These are phyloP conservation scores for Aspergillus sparsus DNA, from an alignment of 495 filamentous ascomycete genomes.

Conservation along the genomic window DNA sequence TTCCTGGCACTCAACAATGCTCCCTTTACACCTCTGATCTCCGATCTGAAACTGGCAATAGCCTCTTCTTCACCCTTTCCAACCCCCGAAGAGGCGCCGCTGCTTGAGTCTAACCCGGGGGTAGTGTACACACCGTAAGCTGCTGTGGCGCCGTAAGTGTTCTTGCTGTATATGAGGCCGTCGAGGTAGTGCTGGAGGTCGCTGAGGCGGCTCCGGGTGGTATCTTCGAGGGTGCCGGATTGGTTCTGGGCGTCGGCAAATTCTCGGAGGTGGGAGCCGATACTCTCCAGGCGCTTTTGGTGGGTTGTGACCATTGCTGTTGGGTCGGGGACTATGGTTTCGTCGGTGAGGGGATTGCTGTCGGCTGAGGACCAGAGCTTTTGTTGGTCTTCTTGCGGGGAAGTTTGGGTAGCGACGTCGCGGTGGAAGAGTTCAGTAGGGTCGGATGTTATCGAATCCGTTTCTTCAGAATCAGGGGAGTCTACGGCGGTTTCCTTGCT, in stretches of 20 bases:
- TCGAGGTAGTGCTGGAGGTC: slow-evolving; percentile 57
- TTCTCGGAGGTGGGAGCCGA: slow-evolving; percentile 55
- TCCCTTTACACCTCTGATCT: slow-evolving; percentile 92
- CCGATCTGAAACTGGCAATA: slow-evolving; percentile 72
- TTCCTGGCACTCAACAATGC: slow-evolving; percentile 79
- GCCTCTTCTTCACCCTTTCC: slow-evolving; percentile 69
- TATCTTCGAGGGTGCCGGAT: slow-evolving; percentile 46
- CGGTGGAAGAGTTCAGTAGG: slow-evolving; percentile 89
- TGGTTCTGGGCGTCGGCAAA: slow-evolving; percentile 51
- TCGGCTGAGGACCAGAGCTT: slow-evolving; percentile 30
- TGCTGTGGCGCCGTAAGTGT: slow-evolving; percentile 33
- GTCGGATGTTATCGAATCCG: slow-evolving; percentile 55
- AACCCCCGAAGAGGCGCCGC: slow-evolving; percentile 32
- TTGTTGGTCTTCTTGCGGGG: slow-evolving; percentile 25
- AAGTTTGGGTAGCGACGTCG: slow-evolving; percentile 81
- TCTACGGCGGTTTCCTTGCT: slow-evolving; percentile 47
- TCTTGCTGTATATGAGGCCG: slow-evolving; percentile 49
- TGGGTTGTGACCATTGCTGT: slow-evolving; percentile 37
- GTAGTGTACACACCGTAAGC: slow-evolving; percentile 38
- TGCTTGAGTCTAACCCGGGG: slow-evolving; percentile 30
- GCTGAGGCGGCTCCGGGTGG: slow-evolving; percentile 42
- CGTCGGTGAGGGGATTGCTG: slow-evolving; percentile 20
- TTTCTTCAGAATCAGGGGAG: slow-evolving; percentile 25
- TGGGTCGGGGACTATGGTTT: slow-evolving; percentile 26
- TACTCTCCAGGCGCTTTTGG: slow-evolving; percentile 46